These are phyloP conservation scores for Porphyridium purpureum DNA, from an alignment of 23 red algal species.

Conservation along the genomic window DNA sequence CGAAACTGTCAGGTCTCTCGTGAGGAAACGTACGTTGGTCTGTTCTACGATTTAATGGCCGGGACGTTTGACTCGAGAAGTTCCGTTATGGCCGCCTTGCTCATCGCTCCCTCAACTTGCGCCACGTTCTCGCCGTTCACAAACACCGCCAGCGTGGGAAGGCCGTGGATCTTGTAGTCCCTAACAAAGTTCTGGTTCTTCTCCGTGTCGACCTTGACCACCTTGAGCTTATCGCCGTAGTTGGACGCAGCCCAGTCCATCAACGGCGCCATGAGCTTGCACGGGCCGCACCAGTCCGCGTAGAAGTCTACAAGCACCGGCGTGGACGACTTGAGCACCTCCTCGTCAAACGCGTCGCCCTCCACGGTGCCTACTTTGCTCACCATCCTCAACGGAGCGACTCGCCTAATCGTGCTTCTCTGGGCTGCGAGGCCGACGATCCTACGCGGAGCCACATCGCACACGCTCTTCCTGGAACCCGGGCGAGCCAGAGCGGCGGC, in stretches of 20 bases:
- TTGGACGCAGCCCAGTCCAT: slow-evolving; percentile 87
- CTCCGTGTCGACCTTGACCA: slow-evolving; percentile 92
- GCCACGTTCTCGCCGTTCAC: slow-evolving; percentile 34
- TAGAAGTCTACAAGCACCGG: slow-evolving; percentile 94
- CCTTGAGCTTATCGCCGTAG: slow-evolving; percentile 46
- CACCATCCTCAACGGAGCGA: neutral
- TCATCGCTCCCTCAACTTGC: slow-evolving; percentile 69
- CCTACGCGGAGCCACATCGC: no score
- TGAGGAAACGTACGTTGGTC: no score
- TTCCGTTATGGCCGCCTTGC: slow-evolving; percentile 45
- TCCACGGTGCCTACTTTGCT: neutral
- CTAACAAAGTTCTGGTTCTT: slow-evolving; percentile 47
- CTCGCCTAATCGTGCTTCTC: no score
- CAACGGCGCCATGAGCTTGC: slow-evolving; percentile 80
- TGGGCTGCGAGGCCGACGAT: no score
- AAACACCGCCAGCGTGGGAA: slow-evolving; percentile 86
- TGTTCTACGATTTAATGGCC: no score
- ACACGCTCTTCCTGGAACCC: no score
- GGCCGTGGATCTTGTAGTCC: slow-evolving; percentile 64
- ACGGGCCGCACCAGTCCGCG: slow-evolving; percentile 91
- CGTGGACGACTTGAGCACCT: slow-evolving; percentile 25
- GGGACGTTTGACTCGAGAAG: slow-evolving; percentile 18
- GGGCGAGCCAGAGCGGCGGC: no score
- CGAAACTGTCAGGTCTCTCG: no score
- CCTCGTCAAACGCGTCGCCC: slow-evolving; percentile 11